Conservation (phyloP, 2,329 filamentous ascomycete species). For the Sarocladiaceae sp. region DNA sequence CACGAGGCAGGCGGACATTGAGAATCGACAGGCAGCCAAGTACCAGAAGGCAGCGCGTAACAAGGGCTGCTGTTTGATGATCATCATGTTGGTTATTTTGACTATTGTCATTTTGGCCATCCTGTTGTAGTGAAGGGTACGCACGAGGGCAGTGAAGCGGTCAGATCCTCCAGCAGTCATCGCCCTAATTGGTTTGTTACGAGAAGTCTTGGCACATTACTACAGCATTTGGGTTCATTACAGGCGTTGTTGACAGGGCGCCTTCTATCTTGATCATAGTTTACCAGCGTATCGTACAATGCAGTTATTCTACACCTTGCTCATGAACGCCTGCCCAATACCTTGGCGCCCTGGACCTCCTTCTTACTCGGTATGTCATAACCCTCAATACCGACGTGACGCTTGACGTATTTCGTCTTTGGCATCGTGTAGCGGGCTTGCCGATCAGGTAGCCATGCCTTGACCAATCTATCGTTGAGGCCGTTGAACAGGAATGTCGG, state of each 20-base stretch:
- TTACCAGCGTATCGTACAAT: conserved; percentile 1
- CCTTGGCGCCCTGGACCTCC: neutral
- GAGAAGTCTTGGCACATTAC: neutral
- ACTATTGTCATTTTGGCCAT: conserved; percentile 86
- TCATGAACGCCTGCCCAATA: neutral
- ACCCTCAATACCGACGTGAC: conserved; percentile 4
- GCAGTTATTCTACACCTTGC: neutral
- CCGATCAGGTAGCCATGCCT: conserved; percentile 12
- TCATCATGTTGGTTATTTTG: conserved; percentile 83
- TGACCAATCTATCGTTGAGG: conserved; percentile 22
- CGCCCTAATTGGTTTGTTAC: neutral
- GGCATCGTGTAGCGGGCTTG: neutral
- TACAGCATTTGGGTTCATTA: conserved; percentile 3
- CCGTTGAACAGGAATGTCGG: conserved; percentile 28
- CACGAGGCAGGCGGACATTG: conserved; percentile 77
- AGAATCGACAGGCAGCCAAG: conserved; percentile 76
- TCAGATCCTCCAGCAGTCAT: too few relatives aligned
- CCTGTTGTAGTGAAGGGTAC: neutral
- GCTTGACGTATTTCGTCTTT: conserved; percentile 9
- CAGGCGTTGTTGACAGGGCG: neutral
- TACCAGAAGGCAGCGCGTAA: conserved; percentile 95
- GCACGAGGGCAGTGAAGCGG: neutral
- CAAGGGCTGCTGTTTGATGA: conserved; percentile 85
- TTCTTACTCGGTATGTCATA: conserved; percentile 15
- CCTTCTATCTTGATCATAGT: conserved; percentile 7